These are phyloP conservation scores for Ophioceras dolichostomum DNA, from an alignment of 2,329 filamentous ascomycete species.

Conservation along the genomic window DNA sequence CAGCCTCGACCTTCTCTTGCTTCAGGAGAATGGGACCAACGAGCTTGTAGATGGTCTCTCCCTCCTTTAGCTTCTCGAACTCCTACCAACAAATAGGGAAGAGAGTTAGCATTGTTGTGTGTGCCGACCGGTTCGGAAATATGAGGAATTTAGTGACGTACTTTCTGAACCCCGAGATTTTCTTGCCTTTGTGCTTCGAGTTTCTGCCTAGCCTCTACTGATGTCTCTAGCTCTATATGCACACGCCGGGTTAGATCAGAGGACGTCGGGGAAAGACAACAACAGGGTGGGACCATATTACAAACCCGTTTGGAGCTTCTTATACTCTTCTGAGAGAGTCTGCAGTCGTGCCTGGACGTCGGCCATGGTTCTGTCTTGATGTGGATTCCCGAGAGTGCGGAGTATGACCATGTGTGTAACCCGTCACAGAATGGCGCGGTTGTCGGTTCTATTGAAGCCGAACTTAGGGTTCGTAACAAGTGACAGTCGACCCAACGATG, in stretches of 20 bases:
- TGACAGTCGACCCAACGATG: too few relatives aligned
- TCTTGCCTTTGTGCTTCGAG: conserved; percentile 91
- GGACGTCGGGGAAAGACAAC: not conserved
- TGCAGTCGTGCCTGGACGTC: conserved; percentile 69
- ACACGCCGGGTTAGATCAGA: not conserved
- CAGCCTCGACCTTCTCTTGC: conserved; percentile 84
- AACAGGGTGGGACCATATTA: not conserved
- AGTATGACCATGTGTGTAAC: too few relatives aligned
- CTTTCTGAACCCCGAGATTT: conserved; percentile 77
- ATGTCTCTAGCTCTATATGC: conserved; percentile 59
- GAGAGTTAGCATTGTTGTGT: too few relatives aligned
- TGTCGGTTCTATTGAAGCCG: too few relatives aligned
- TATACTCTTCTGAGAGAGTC: conserved; percentile 74
- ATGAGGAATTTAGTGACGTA: conserved; percentile 20
- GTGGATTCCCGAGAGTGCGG: too few relatives aligned
- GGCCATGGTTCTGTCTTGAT: too few relatives aligned
- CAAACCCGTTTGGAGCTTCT: conserved; percentile 73
- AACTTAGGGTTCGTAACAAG: too few relatives aligned
- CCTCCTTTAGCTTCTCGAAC: conserved; percentile 66
- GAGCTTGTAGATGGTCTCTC: conserved; percentile 90
- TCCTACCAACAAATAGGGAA: conserved; percentile 53
- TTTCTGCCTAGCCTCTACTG: conserved; percentile 72
- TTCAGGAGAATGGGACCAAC: conserved; percentile 87
- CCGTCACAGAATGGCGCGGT: too few relatives aligned
- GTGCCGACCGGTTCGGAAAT: not conserved